Evolutionary conservation across 352 stramenopile genomes (phyloP).

Genomic region (Phytopythium cucurbitacearum): DNA sequence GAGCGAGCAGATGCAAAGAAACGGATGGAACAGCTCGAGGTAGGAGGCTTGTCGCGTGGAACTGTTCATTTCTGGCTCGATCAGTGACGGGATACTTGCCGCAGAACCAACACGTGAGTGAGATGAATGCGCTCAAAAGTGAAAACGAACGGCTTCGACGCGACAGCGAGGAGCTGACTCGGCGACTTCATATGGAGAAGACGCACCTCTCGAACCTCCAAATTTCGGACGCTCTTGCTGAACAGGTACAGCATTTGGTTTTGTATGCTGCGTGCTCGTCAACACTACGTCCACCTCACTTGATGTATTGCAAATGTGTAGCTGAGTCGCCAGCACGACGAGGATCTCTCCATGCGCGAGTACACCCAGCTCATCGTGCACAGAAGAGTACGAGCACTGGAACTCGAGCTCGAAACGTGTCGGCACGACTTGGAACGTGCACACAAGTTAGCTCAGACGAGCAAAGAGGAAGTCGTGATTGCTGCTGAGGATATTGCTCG

Average conservation of each 20-base stretch:
- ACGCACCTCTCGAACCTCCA: conserved; percentile 50
- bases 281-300: no score
- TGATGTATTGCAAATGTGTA: conserved; percentile 2
- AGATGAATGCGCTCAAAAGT: conserved; percentile 3
- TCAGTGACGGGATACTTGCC: background rate
- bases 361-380: conserved; percentile 58
- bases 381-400: conserved; percentile 27
- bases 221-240: conserved; percentile 58
- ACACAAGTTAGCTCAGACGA: conserved; percentile 14
- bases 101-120: background rate
- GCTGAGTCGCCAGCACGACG: conserved; percentile 44
- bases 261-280: background rate
- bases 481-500: conserved; percentile 30
- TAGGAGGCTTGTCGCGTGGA: conserved; percentile 1
- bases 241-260: conserved; percentile 28
- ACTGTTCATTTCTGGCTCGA: background rate
- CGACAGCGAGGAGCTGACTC: conserved; percentile 18
- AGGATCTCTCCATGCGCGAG: conserved; percentile 55
- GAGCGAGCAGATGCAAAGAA: conserved; percentile 30
- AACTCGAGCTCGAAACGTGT: conserved; percentile 29
- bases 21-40: conserved; percentile 19
- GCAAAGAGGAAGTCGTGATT: conserved; percentile 26
- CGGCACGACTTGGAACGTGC: conserved; percentile 34
- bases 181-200: conserved; percentile 61
- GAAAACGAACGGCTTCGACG: conserved; percentile 14